A percentile compares a stretch with the other conserved stretches of the same genome.
phyloP scores from a whole-genome alignment of 148 eudicot species.

The Cornus florida region DNA sequence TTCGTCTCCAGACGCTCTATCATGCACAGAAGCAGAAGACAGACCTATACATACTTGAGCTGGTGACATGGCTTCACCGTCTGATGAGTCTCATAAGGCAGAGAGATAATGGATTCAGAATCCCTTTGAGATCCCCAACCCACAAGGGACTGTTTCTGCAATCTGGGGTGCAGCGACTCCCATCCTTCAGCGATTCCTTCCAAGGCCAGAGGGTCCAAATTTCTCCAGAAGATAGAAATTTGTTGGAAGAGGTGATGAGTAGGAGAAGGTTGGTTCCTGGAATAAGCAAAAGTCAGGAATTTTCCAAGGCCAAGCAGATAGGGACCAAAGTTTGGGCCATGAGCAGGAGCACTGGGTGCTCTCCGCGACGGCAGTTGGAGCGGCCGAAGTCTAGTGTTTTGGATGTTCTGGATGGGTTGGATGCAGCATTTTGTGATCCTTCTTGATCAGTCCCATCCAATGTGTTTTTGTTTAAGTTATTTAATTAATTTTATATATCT shows the following conservation, averaged over 20 bases:
- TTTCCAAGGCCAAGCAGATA: constrained; percentile 31
- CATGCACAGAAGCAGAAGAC: constrained; percentile 72
- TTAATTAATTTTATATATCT: constrained; percentile 11
- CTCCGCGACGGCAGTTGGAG: constrained; percentile 42
- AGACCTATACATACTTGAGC: constrained; percentile 65
- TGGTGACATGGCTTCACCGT: constrained; percentile 67
- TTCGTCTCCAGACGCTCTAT: constrained; percentile 84
- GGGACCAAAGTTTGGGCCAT: constrained; percentile 39
- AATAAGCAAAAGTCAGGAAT: constrained; percentile 88
- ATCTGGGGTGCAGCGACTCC: constrained; percentile 13
- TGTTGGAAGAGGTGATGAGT: constrained; percentile 55
- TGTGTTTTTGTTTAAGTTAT: background rate
- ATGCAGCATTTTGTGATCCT: constrained; percentile 38
- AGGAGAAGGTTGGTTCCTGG: constrained; percentile 46
- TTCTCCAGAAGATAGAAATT: constrained; percentile 60
- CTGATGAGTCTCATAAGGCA: constrained; percentile 58
- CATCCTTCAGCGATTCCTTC: constrained; percentile 20
- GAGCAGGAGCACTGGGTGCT: constrained; percentile 70
- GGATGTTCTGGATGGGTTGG: constrained; percentile 59
- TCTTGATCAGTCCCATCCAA: background rate
- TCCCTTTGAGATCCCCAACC: constrained; percentile 48
- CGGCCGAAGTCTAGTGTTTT: constrained; percentile 39
- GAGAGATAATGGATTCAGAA: constrained; percentile 50
- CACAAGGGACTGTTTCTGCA: constrained; percentile 29
- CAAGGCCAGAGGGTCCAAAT: constrained; percentile 32